phyloP scores from a whole-genome alignment of 2,329 filamentous ascomycete genomes.

The Meredithiella fracta region DNA sequence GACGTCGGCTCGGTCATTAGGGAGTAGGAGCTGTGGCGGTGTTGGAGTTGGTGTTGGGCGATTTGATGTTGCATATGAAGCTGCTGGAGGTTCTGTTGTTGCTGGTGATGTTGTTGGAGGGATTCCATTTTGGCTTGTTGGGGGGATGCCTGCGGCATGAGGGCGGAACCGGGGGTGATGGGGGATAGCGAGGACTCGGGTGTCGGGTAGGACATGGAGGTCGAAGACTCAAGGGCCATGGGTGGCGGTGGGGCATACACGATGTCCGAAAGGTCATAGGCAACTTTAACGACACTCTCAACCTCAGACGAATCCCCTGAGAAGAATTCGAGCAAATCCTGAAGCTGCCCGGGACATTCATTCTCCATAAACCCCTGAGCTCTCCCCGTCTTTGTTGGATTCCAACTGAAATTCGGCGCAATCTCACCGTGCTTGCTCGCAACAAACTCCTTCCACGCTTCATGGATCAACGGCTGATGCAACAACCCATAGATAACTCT shows the following conservation, averaged over 20 bases:
- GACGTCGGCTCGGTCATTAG: conserved; percentile 18
- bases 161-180: conserved; percentile 16
- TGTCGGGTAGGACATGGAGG: conserved; percentile 17
- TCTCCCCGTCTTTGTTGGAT: conserved; percentile 37
- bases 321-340: conserved; percentile 50
- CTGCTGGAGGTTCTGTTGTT: conserved; percentile 17
- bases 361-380: conserved; percentile 44
- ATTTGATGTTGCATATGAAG: conserved; percentile 18
- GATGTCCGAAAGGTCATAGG: conserved; percentile 39
- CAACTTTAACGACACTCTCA: conserved; percentile 38
- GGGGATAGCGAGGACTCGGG: conserved; percentile 17
- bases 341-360: conserved; percentile 44
- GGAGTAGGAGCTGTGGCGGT: conserved; percentile 11
- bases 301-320: conserved; percentile 40
- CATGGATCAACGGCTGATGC: conserved; percentile 46
- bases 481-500: conserved; percentile 50
- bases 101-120: conserved; percentile 20
- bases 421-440: conserved; percentile 36
- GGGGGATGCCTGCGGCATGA: conserved; percentile 19
- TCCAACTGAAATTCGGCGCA: conserved; percentile 47
- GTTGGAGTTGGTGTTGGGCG: conserved; percentile 8
- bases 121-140: conserved; percentile 19
- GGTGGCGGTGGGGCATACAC: conserved; percentile 21
- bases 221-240: conserved; percentile 17
- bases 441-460: conserved; percentile 43